Base-by-base conservation (phyloP, 2,329 filamentous ascomycete genomes). In the Monilinia fructicola region DNA sequence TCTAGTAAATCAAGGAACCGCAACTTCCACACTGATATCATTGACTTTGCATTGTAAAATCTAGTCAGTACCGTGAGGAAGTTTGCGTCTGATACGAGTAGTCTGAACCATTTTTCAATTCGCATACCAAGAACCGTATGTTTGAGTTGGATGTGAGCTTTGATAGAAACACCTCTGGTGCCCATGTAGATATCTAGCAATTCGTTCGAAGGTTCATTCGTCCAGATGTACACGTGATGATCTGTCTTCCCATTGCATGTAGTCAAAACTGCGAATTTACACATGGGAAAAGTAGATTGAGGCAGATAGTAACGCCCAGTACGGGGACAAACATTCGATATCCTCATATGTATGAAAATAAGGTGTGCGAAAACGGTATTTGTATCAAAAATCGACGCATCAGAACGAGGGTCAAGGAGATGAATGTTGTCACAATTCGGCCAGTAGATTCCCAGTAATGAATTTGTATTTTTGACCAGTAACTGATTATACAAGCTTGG, bases 401-500 rank as follows among this genome's bases (percentile, higher is more conserved):
- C 28, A 40, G 35, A 61, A 38, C 6, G 3, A 50, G 7, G 21
- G 23, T 14, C n/a, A 21, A 50, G n/a, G 4, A 38, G 23, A 11
- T 35, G 21, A 60, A 11, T 35, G 11, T 23, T 10, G n/a, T 50
- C 58, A 50, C 44, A 38, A 38, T 40, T 50, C 26, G 16, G 18
- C n/a, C 28, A 35, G 23, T n/a, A 26, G 14, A 21, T 50, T 61
- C 58, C n/a, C 46, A 50, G 58, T 50, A n/a, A 61, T 50, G n/a
- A 31, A 61, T 61, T 61, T 61, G 5, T 61, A 40, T 61, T 59
- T 40, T n/a, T 38, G 38, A 26, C 44, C 28, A 50, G 58, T 50
- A 35, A 59, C 35, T 23, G 35, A 16, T 28, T 48, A 38, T 59
- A 61, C 58, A 61, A 61, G 58, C 9, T 50, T 12, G 0, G 23